phyloP scores from a whole-genome alignment of 345 rosid species.

The Raphanus raphanistrum region DNA sequence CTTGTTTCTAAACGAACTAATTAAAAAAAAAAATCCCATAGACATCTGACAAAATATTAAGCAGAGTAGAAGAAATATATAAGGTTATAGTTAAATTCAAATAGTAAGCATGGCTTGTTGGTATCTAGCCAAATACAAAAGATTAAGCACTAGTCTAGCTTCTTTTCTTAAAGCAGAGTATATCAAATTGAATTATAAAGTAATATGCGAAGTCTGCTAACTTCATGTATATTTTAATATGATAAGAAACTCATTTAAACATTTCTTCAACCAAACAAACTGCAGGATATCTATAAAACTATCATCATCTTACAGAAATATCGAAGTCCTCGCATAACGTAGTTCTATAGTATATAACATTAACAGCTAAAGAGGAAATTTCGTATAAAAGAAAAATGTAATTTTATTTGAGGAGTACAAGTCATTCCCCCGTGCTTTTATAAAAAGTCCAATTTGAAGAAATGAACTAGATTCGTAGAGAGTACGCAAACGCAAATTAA shows the following conservation, averaged over 20 bases:
- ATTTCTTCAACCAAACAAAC: not conserved
- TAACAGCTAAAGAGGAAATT: not conserved
- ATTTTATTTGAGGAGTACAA: not conserved
- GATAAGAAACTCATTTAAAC: not conserved
- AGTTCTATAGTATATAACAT: not conserved
- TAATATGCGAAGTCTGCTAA: not conserved
- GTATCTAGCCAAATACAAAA: not conserved
- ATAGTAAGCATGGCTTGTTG: not conserved
- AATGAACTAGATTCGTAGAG: slow-evolving; percentile 4
- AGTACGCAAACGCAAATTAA: not conserved
- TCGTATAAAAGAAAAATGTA: not conserved
- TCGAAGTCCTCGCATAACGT: not conserved
- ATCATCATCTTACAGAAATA: not conserved
- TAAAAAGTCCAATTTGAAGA: slow-evolving; percentile 3
- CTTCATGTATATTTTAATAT: not conserved
- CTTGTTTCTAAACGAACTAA: not conserved
- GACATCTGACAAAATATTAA: slow-evolving; percentile 1
- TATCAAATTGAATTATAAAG: not conserved
- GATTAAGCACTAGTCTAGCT: not conserved
- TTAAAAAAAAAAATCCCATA: not conserved
- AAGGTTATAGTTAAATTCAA: not conserved
- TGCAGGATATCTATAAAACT: not conserved
- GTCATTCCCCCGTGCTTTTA: slow-evolving; percentile 14
- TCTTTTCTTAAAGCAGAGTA: not conserved
- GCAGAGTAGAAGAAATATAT: not conserved